A percentile compares a stretch with the other conserved stretches of the same genome.
These are phyloP conservation scores for Margaritispora aquatica DNA, from an alignment of 495 filamentous ascomycete genomes.

Conservation along the genomic window DNA sequence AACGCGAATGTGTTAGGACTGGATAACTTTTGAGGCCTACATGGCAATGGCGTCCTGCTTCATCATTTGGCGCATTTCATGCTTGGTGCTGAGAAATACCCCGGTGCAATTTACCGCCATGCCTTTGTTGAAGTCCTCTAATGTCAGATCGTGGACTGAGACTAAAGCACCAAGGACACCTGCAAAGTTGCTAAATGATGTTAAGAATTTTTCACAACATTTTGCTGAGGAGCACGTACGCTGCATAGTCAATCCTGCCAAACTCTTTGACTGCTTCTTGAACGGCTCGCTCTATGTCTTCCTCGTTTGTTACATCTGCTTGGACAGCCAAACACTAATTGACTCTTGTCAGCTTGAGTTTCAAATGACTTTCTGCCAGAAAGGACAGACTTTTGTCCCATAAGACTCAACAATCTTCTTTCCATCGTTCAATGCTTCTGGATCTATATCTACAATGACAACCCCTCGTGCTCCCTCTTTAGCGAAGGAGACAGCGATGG, in stretches of 20 bases:
- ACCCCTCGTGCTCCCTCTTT: slow-evolving; percentile 8
- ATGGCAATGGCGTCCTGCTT: slow-evolving; percentile 26
- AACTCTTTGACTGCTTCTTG: slow-evolving; percentile 23
- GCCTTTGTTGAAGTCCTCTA: slow-evolving; percentile 25
- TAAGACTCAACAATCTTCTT: slow-evolving; percentile 8
- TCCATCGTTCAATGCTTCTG: slow-evolving; percentile 3
- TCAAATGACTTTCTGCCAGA: background rate
- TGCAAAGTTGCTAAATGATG: slow-evolving; percentile 12
- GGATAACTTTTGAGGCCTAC: slow-evolving; percentile 1
- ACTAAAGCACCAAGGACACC: slow-evolving; percentile 19
- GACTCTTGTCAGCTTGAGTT: background rate
- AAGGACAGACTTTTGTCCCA: slow-evolving; percentile 1
- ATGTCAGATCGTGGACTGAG: slow-evolving; percentile 22
- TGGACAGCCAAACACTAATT: slow-evolving; percentile 21
- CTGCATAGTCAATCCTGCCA: slow-evolving; percentile 24
- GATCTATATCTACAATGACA: slow-evolving; percentile 10
- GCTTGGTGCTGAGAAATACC: slow-evolving; percentile 27
- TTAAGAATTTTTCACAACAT: too few species aligned
- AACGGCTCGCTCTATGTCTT: slow-evolving; percentile 25
- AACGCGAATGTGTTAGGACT: background rate
- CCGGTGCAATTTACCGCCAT: slow-evolving; percentile 29
- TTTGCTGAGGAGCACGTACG: slow-evolving; percentile 17
- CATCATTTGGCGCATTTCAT: slow-evolving; percentile 33
- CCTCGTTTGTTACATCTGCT: slow-evolving; percentile 31
- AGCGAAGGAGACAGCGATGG: slow-evolving; percentile 7